A percentile compares a stretch with the other conserved stretches of the same genome.
These are phyloP conservation scores for Microstegium vimineum DNA, from an alignment of 176 grass and related monocot genomes.

Conservation along the genomic window DNA sequence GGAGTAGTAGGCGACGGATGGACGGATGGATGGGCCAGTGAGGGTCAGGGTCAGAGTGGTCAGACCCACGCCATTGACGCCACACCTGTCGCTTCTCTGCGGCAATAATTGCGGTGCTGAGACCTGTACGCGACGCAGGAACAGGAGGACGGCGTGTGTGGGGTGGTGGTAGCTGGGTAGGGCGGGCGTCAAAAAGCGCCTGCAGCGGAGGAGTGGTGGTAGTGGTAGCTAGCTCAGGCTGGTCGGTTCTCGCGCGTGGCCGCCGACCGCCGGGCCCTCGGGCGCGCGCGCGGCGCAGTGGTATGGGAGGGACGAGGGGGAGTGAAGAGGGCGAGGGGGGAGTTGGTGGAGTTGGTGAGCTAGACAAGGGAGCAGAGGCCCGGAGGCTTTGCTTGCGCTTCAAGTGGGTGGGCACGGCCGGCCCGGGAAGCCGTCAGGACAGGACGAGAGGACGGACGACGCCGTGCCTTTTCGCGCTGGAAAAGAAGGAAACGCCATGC, in stretches of 20 bases:
- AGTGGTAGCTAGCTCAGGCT: neutral
- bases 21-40: neutral
- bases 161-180: neutral
- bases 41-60: neutral
- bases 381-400: neutral
- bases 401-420: neutral
- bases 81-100: conserved; percentile 18
- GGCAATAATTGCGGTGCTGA: conserved; percentile 21
- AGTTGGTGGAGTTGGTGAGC: conserved; percentile 34
- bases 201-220: neutral
- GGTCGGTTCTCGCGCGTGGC: neutral
- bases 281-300: neutral
- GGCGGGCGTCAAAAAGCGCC: neutral
- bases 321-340: neutral
- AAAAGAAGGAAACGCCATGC: neutral
- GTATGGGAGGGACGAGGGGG: neutral
- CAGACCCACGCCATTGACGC: conserved; percentile 26
- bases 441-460: neutral
- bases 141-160: neutral
- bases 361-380: neutral
- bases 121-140: neutral
- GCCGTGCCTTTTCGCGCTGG: neutral
- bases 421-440: neutral
- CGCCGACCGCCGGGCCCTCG: neutral
- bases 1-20: neutral